These are phyloP conservation scores for Vicia faba DNA, from an alignment of 306 rosid species.

Conservation along the genomic window DNA sequence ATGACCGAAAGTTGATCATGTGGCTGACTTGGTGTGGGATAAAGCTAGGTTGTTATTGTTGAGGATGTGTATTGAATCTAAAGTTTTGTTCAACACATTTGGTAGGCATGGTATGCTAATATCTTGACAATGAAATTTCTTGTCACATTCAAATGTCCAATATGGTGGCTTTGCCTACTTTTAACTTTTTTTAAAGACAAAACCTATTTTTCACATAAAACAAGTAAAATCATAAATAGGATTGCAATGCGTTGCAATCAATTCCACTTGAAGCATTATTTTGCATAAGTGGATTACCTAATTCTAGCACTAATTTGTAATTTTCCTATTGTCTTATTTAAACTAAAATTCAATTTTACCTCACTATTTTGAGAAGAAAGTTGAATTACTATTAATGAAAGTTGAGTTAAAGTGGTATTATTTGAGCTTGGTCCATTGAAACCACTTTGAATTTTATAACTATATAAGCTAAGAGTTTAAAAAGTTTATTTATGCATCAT, in stretches of 20 bases:
- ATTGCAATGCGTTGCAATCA: not conserved
- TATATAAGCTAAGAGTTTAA: no score
- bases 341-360: not conserved
- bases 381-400: no score
- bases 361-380: no score
- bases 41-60: no score
- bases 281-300: not conserved
- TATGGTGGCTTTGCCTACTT: conserved; percentile 4
- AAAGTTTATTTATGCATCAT: no score
- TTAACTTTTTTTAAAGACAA: not conserved
- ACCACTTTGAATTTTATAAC: no score
- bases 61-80: not conserved
- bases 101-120: not conserved
- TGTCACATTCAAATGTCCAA: not conserved
- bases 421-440: no score
- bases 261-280: conserved; percentile 3
- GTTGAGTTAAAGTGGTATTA: no score
- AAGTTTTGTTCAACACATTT: not conserved
- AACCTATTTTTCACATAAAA: not conserved
- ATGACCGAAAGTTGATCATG: no score
- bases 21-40: no score
- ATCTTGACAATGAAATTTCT: not conserved
- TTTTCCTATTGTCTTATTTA: not conserved
- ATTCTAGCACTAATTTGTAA: not conserved
- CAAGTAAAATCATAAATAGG: not conserved